Evolutionary conservation across 148 eudicot genomes (phyloP).

Genomic region (Rhododendron vialii): DNA sequence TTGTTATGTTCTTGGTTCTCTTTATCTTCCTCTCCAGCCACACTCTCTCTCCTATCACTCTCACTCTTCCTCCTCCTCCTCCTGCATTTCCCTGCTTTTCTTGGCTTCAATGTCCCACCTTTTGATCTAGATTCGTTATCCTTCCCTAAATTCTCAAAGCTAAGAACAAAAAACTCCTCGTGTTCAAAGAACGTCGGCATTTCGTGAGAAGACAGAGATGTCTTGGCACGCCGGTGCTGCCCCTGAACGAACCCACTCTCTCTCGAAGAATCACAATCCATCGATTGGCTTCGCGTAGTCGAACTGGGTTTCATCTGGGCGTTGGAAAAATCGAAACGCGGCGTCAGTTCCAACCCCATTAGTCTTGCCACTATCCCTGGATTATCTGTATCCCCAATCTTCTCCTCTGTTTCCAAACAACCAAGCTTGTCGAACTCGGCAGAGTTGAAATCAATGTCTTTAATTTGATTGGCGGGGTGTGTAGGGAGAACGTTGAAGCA

Average conservation of each 20-base stretch:
- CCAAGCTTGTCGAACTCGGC: slow-evolving; percentile 13
- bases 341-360: slow-evolving; percentile 75
- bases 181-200: slow-evolving; percentile 37
- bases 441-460: slow-evolving; percentile 11
- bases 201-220: slow-evolving; percentile 45
- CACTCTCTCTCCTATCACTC: not conserved
- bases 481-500: slow-evolving; percentile 47
- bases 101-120: slow-evolving; percentile 11
- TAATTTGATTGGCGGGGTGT: slow-evolving; percentile 35
- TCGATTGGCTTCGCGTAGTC: slow-evolving; percentile 27
- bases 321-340: slow-evolving; percentile 13
- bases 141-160: slow-evolving; percentile 38
- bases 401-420: slow-evolving; percentile 12
- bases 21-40: not conserved
- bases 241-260: slow-evolving; percentile 30
- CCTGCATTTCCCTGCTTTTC: slow-evolving; percentile 7
- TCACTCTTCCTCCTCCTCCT: not conserved
- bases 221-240: slow-evolving; percentile 33
- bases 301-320: slow-evolving; percentile 18
- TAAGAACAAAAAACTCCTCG: slow-evolving; percentile 58
- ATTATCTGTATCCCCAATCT: slow-evolving; percentile 18
- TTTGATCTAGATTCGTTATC: slow-evolving; percentile 16
- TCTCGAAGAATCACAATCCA: slow-evolving; percentile 28
- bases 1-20: not conserved
- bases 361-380: slow-evolving; percentile 66